Base-by-base conservation (phyloP, 192 early-diverging fungal species). In the Linnemannia schmuckeri region DNA sequence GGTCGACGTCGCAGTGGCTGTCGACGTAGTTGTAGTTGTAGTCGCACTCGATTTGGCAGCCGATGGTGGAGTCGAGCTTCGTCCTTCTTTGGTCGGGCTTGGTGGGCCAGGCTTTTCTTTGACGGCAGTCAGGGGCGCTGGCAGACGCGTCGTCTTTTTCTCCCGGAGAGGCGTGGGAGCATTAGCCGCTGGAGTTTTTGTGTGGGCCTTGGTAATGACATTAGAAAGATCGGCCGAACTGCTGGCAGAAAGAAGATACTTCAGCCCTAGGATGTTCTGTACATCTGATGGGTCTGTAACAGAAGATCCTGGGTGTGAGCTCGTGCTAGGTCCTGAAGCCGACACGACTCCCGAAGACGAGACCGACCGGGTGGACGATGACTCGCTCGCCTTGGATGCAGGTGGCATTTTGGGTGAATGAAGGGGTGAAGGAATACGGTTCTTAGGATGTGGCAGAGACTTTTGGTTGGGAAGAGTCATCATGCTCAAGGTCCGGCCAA, bases 141-240 rank as follows among this genome's bases (percentile, higher is more conserved):
- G 70, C 8, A 33, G 18, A 6, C 44, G 79, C 2, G 61, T 18
- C 49, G 49, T 52, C 47, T 57, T 81, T n/a, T 22, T 41, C 46
- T 70, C 73, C 44, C 61, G 72, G 42, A 33, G 24, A 24, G 66
- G 55, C 13, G 75, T 40, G 12, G 54, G 40, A 27, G 61, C 40
- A 18, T 42, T 66, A 22, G 42, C 33, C 33, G 7, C 17, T 40
- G 80, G 38, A 0, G 80, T 22, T 33, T 78, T 76, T 15, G 83
- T 57, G 9, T 81, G 77, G 12, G 85, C 71, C 42, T 81, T 80
- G 18, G 85, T 87, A 46, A 87, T 75, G 27, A 87, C 85, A 74
- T 81, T 87, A 20, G 79, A 78, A 41, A 87, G 76, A 78, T 87
- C 85, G 10, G 85, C 79, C 70, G 71, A 75, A 42, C 85, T 87